Evolutionary conservation across 176 grass and related monocot species (phyloP).

Genomic region (Ensete glaucum): DNA sequence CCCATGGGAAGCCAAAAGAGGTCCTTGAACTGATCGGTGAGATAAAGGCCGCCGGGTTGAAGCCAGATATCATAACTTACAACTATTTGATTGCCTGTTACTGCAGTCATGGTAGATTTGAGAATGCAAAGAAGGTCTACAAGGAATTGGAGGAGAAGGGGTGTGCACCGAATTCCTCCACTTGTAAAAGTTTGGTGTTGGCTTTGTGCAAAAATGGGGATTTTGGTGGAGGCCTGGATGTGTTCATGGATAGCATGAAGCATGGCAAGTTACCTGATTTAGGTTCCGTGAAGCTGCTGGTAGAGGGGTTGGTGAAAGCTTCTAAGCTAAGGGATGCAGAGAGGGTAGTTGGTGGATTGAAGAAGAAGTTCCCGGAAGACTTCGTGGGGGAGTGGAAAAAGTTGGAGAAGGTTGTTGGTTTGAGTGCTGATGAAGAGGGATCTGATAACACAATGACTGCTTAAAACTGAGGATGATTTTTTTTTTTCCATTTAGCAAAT

Average conservation of each 20-base stretch:
- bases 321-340: conserved; percentile 21
- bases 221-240: conserved; percentile 19
- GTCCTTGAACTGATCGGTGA: conserved; percentile 25
- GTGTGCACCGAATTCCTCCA: conserved; percentile 24
- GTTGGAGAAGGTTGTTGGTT: conserved; percentile 28
- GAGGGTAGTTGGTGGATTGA: conserved; percentile 26
- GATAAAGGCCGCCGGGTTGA: conserved; percentile 24
- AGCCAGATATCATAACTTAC: conserved; percentile 34
- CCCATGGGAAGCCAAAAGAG: conserved; percentile 13
- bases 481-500: too few species aligned
- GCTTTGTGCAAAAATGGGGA: conserved; percentile 28
- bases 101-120: conserved; percentile 18
- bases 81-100: conserved; percentile 30
- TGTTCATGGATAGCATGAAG: conserved; percentile 32
- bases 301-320: conserved; percentile 20
- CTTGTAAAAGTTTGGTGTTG: conserved; percentile 20
- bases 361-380: conserved; percentile 28
- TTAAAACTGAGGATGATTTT: too few species aligned
- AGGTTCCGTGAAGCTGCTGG: conserved; percentile 25
- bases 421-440: conserved; percentile 4
- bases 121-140: conserved; percentile 32
- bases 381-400: conserved; percentile 30
- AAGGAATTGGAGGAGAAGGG: conserved; percentile 30
- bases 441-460: neutral
- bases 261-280: conserved; percentile 26